These are phyloP conservation scores for Sonneratia alba DNA, from an alignment of 345 rosid species.

Conservation along the genomic window DNA sequence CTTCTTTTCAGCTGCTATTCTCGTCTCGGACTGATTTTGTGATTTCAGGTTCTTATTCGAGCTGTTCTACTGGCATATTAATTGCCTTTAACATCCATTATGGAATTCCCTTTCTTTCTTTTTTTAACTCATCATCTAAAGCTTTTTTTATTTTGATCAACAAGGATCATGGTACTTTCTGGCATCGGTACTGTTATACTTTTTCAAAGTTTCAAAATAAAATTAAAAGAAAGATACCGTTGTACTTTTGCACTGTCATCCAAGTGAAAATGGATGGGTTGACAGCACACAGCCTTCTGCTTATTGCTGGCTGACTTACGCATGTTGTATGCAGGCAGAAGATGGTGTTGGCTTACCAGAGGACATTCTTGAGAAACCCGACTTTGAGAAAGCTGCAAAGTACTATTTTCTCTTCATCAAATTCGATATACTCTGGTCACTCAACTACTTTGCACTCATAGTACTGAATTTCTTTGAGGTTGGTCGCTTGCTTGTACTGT, in stretches of 20 bases:
- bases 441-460: conserved; percentile 73
- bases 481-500: conserved; percentile 3
- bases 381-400: conserved; percentile 55
- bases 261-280: neutral
- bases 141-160: neutral
- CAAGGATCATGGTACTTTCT: neutral
- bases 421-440: conserved; percentile 70
- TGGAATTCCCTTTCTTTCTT: neutral
- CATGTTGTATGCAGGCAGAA: conserved; percentile 63
- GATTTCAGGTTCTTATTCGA: neutral
- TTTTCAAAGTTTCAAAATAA: too few species aligned
- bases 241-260: too few species aligned
- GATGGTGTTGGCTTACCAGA: conserved; percentile 92
- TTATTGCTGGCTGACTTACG: conserved; percentile 6
- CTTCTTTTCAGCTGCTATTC: neutral
- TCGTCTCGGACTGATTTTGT: neutral
- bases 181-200: neutral
- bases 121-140: neutral
- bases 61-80: neutral
- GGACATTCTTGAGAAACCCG: conserved; percentile 63
- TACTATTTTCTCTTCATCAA: conserved; percentile 50
- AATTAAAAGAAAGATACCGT: too few species aligned
- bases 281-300: neutral
- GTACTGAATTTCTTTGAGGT: conserved; percentile 85
- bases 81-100: neutral